Conservation (phyloP, 2,329 filamentous ascomycete genomes). For the Cercospora janseana region DNA sequence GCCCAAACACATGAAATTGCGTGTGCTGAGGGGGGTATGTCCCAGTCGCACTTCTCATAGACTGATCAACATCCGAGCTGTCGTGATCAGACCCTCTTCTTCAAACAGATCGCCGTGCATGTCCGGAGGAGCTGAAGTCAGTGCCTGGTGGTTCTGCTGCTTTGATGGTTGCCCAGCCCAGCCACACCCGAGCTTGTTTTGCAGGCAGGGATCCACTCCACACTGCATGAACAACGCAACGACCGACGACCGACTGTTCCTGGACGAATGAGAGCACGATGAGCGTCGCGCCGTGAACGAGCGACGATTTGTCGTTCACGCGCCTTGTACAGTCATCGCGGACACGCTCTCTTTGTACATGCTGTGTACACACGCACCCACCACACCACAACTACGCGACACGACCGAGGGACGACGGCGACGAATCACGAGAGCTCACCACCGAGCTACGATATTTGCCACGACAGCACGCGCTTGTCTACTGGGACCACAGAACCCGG, state of each 20-base stretch:
- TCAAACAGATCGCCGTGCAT: not conserved
- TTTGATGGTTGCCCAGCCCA: conserved; percentile 2
- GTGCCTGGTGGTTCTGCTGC: not conserved
- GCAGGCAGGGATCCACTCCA: conserved; percentile 2
- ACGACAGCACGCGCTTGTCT: conserved; percentile 3
- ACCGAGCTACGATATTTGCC: conserved; percentile 15
- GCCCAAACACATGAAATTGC: too few species aligned
- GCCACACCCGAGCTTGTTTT: conserved; percentile 6
- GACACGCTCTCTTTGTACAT: conserved; percentile 5
- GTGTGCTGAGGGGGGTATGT: too few species aligned
- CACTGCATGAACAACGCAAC: conserved; percentile 15
- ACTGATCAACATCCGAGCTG: too few species aligned
- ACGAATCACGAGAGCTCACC: conserved; percentile 1
- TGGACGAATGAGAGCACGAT: conserved; percentile 10
- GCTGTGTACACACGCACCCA: conserved; percentile 1
- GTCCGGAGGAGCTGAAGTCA: conserved; percentile 4
- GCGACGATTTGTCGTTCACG: conserved; percentile 9
- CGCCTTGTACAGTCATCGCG: not conserved
- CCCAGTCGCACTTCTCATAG: too few species aligned
- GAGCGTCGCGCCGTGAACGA: conserved; percentile 7
- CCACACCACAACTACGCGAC: not conserved
- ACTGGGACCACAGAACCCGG: conserved; percentile 1
- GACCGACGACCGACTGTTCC: not conserved
- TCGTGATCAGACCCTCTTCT: too few species aligned
- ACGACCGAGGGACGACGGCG: conserved; percentile 4